Conservation (phyloP, 768 basidiomycete species). For the Rhodotorula kratochvilovae region DNA sequence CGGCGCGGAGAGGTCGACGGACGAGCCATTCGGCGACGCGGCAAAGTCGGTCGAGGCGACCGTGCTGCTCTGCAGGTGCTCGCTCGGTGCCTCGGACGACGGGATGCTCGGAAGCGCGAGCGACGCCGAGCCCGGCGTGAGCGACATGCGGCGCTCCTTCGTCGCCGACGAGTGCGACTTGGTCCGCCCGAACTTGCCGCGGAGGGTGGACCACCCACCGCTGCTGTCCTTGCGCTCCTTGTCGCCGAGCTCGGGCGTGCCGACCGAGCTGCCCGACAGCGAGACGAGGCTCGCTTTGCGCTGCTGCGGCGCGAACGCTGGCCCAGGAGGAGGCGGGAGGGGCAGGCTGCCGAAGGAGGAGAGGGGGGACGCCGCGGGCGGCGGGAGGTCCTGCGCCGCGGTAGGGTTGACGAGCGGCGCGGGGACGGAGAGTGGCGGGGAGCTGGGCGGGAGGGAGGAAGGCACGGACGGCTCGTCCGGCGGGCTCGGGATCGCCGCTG, state of each 20-base stretch:
- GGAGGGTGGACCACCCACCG: slow-evolving; percentile 19
- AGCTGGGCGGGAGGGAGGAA: background rate
- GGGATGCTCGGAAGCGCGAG: background rate
- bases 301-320: background rate
- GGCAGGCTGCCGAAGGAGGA: background rate
- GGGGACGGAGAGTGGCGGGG: background rate
- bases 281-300: slow-evolving; percentile 14
- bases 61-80: background rate
- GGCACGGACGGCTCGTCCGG: background rate
- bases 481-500: slow-evolving; percentile 1
- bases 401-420: slow-evolving; percentile 12
- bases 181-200: slow-evolving; percentile 17
- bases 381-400: background rate
- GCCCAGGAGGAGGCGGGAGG: background rate
- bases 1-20: background rate
- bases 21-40: background rate
- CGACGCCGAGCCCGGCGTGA: background rate
- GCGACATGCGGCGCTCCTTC: background rate
- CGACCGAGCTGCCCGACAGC: slow-evolving; percentile 11
- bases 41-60: too few species aligned
- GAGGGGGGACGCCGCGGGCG: background rate
- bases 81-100: background rate
- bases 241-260: background rate
- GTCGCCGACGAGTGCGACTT: slow-evolving; percentile 20
- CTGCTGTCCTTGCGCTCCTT: slow-evolving; percentile 3